These are phyloP conservation scores for Asterophora lycoperdoides DNA, from an alignment of 768 basidiomycete genomes.

Conservation along the genomic window DNA sequence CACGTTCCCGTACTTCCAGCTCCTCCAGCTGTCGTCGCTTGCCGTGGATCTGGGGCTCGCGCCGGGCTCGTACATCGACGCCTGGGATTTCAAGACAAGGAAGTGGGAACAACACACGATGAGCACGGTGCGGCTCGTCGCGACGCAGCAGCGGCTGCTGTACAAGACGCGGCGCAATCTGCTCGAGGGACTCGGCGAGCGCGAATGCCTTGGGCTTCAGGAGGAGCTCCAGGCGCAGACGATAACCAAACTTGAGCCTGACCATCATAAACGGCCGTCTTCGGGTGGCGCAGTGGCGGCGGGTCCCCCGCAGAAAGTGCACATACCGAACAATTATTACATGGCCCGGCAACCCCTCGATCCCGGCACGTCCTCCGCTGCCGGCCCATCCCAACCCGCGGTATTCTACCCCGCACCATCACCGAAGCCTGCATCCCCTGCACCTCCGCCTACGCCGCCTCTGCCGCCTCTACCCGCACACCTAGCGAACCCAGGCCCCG, in stretches of 20 bases:
- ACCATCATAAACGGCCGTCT: constrained; percentile 27
- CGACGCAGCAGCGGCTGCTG: constrained; percentile 55
- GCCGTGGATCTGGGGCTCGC: constrained; percentile 52
- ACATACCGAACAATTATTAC: constrained; percentile 31
- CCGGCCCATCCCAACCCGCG: no score
- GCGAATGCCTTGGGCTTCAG: constrained; percentile 51
- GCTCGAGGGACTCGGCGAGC: constrained; percentile 51
- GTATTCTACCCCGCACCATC: no score
- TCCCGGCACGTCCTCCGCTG: no score
- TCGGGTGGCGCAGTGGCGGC: constrained; percentile 13
- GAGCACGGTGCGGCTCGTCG: constrained; percentile 53
- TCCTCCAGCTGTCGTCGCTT: constrained; percentile 49
- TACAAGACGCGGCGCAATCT: constrained; percentile 59
- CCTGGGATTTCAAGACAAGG: constrained; percentile 47
- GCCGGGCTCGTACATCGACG: constrained; percentile 52
- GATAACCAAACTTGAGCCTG: neutral
- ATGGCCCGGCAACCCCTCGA: neutral
- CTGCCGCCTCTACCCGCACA: constrained; percentile 11
- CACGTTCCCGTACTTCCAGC: constrained; percentile 53
- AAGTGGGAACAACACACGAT: constrained; percentile 70
- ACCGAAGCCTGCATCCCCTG: no score
- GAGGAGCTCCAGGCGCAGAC: constrained; percentile 52
- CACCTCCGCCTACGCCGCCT: no score
- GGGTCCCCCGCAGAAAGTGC: constrained; percentile 21
- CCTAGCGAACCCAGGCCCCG: constrained; percentile 16